Percentiles rank a stretch among this genome's conserved stretches.
Conservation (phyloP, 768 basidiomycete species). For the Trametes gibbosa region DNA sequence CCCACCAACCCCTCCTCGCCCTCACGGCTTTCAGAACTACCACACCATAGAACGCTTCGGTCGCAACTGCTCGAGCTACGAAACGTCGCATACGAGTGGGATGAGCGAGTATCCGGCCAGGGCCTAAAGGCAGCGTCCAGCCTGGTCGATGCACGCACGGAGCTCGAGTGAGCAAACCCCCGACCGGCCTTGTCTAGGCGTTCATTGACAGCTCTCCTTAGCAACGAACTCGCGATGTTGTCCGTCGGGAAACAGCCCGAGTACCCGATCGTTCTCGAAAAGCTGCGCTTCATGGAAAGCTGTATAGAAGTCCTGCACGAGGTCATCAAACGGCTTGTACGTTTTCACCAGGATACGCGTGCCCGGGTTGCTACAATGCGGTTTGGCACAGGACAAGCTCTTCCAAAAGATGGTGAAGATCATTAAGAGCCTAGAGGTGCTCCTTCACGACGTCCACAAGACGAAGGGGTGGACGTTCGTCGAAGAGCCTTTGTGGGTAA, state of each 20-base stretch:
- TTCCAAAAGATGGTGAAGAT: constrained; percentile 63
- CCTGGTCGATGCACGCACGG: constrained; percentile 76
- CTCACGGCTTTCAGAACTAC: constrained; percentile 55
- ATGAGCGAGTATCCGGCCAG: constrained; percentile 76
- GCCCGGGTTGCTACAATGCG: neutral
- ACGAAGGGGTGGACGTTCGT: constrained; percentile 73
- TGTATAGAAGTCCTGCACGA: constrained; percentile 56
- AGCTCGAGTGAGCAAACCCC: constrained; percentile 66
- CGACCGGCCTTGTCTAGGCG: neutral
- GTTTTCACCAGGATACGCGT: constrained; percentile 22
- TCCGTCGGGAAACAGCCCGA: constrained; percentile 53
- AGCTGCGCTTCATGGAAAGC: constrained; percentile 65
- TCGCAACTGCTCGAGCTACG: constrained; percentile 67
- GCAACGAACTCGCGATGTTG: constrained; percentile 61
- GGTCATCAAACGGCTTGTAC: constrained; percentile 64
- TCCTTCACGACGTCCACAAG: constrained; percentile 69
- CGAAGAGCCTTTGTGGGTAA: constrained; percentile 73
- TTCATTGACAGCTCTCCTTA: constrained; percentile 25
- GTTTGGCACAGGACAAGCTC: constrained; percentile 58
- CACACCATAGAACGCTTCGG: constrained; percentile 77
- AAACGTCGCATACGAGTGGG: constrained; percentile 68
- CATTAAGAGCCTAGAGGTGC: constrained; percentile 61
- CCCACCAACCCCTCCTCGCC: constrained; percentile 47
- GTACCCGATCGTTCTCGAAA: constrained; percentile 59
- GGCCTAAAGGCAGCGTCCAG: constrained; percentile 73